Base-by-base conservation (phyloP, 164 flowering plant species). In the Dillenia turbinata region DNA sequence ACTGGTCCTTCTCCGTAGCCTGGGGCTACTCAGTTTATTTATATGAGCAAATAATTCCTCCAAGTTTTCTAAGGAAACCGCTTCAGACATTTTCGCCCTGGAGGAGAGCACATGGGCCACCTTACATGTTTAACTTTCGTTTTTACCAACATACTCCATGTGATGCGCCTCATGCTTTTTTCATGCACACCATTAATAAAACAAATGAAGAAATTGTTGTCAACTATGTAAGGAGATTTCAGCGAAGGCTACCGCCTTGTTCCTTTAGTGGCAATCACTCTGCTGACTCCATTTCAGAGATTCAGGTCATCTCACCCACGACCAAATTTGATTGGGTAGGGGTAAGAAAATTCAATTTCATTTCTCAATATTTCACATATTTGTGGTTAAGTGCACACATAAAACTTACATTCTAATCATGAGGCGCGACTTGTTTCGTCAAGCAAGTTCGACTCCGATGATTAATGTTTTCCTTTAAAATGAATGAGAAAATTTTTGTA, bases 1-100 rank as follows among this genome's bases (percentile, higher is more conserved):
- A 80, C 73, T 87, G 96, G 93, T 56, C 85, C 3, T 59, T 85
- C 66, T 85, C 94, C 1, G 59, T 88, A 24, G 83, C 96, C 8
- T 90, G 92, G 90, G 94, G 94, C 15, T 90, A 87, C 69, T 78
- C 84, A 0, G 74, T 65, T 8, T 82, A 87, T 2, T 72, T 89
- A 1, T 89, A 89, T 12, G 85, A 87, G 59, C 56, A 50, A 24
- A 69, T 85, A 13, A 12, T 71, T 44, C 81, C 81, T 1, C 79
- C 86, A 24, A 76, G 80, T 60, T 0, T 59, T 44, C 71, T 89
- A 9, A 70, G 65, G 54, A 69, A 16, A 55, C 93, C 93, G 0
- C 52, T 85, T 2, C 74, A 87, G 68, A 87, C 93, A 11, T 87
- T 89, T 68, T 5, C 8, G 12, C 81, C 81, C 1, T 87, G 89